Percentiles rank a stretch among this genome's conserved stretches.
phyloP scores from a whole-genome alignment of 2,329 filamentous ascomycete genomes.

The Ceratocystis harringtonii region DNA sequence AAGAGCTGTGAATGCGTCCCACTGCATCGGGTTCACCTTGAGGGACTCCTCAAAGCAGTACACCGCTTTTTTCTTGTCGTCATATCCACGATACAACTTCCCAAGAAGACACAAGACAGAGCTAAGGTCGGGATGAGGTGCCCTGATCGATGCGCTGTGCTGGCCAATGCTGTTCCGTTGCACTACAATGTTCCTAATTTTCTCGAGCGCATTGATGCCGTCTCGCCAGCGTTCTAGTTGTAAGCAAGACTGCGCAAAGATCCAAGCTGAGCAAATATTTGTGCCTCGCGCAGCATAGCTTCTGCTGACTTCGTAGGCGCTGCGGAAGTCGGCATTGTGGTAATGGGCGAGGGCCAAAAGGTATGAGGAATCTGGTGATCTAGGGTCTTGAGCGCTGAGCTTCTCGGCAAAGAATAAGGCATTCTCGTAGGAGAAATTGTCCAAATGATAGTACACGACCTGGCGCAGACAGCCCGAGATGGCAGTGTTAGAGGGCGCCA shows the following conservation, averaged over 20 bases:
- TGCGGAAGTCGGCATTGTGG: conserved; percentile 65
- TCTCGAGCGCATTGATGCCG: conserved; percentile 72
- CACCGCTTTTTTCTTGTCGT: conserved; percentile 69
- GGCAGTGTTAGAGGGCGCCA: conserved; percentile 39
- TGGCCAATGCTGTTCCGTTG: conserved; percentile 65
- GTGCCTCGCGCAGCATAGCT: conserved; percentile 52
- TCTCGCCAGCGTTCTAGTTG: conserved; percentile 64
- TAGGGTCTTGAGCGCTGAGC: conserved; percentile 67
- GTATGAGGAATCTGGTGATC: conserved; percentile 65
- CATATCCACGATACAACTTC: conserved; percentile 71
- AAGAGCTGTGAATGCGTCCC: conserved; percentile 84
- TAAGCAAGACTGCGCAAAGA: conserved; percentile 81
- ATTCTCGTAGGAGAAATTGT: conserved; percentile 78
- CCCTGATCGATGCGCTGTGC: conserved; percentile 62
- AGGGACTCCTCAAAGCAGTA: conserved; percentile 77
- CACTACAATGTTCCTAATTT: conserved; percentile 60
- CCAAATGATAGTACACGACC: conserved; percentile 55
- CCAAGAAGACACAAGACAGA: conserved; percentile 72
- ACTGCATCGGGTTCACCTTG: conserved; percentile 88
- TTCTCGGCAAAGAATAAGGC: conserved; percentile 88
- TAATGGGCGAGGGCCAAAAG: conserved; percentile 75
- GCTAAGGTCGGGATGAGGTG: conserved; percentile 66
- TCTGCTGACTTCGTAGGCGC: conserved; percentile 72
- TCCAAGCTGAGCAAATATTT: conserved; percentile 76
- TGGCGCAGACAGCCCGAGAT: conserved; percentile 42